A percentile compares a stretch with the other conserved stretches of the same genome.
phyloP scores from a whole-genome alignment of 164 flowering plant species.

The Stephania yunnanensis region DNA sequence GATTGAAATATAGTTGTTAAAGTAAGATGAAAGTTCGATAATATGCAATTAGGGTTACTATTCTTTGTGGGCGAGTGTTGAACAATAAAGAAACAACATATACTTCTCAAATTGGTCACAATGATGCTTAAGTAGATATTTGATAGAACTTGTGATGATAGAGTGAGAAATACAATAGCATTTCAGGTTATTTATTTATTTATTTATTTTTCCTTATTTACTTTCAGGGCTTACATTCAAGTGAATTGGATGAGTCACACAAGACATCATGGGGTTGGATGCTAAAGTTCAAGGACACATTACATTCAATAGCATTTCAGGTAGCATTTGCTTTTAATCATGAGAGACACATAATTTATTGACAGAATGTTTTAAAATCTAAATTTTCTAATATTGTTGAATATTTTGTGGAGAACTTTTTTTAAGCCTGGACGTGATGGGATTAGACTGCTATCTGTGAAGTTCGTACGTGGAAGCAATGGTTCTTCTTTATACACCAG shows the following conservation, averaged over 20 bases:
- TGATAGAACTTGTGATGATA: too few species aligned
- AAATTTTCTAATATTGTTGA: constrained; percentile 13
- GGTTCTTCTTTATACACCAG: constrained; percentile 85
- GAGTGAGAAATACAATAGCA: too few species aligned
- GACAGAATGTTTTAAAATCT: not conserved
- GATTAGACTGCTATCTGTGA: constrained; percentile 59
- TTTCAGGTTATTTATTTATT: too few species aligned
- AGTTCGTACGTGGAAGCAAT: constrained; percentile 78
- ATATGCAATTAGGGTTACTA: too few species aligned
- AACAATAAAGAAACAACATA: too few species aligned
- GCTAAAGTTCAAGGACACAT: constrained; percentile 72
- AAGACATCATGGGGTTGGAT: constrained; percentile 75
- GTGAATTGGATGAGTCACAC: constrained; percentile 55
- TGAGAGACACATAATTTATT: not conserved
- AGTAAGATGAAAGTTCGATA: too few species aligned
- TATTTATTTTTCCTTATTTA: not conserved
- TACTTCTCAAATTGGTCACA: too few species aligned
- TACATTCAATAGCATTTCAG: constrained; percentile 78
- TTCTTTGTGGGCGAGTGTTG: too few species aligned
- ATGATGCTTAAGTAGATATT: too few species aligned
- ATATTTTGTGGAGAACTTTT: constrained; percentile 11
- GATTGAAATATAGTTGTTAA: too few species aligned
- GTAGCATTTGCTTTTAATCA: constrained; percentile 25
- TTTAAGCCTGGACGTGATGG: constrained; percentile 73
- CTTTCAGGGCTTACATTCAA: constrained; percentile 62